phyloP scores from a whole-genome alignment of 2,329 filamentous ascomycete genomes.

The Thermothelomyces thermophilus region DNA sequence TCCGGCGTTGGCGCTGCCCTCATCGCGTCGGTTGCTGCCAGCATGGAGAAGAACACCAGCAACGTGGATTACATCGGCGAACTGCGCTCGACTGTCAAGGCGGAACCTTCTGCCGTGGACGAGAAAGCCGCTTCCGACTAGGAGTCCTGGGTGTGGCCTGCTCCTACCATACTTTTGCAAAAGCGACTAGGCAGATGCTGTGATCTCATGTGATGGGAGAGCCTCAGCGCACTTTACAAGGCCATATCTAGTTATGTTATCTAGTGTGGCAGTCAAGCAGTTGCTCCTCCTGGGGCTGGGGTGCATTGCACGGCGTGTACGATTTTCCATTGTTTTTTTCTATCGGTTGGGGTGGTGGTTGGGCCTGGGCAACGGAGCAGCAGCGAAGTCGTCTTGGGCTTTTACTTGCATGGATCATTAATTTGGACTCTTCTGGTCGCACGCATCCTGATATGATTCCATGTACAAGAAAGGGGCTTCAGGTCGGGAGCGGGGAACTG shows the following conservation, averaged over 20 bases:
- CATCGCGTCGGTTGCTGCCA: constrained; percentile 82
- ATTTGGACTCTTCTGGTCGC: not conserved
- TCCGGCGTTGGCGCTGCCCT: constrained; percentile 92
- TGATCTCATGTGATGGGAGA: constrained; percentile 13
- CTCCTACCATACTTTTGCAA: not conserved
- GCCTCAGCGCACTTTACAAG: too few species aligned
- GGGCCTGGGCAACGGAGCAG: not conserved
- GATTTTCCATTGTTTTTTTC: not conserved
- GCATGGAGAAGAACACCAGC: constrained; percentile 45
- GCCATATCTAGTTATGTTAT: not conserved
- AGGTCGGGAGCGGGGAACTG: not conserved
- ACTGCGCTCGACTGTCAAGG: constrained; percentile 35
- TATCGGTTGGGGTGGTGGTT: not conserved
- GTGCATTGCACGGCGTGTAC: not conserved
- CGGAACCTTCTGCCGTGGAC: constrained; percentile 16
- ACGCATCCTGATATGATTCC: not conserved
- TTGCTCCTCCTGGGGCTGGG: too few species aligned
- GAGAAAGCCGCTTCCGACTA: constrained; percentile 17
- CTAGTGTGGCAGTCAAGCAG: not conserved
- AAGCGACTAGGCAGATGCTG: constrained; percentile 9
- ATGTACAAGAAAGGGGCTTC: not conserved
- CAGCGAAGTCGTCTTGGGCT: not conserved
- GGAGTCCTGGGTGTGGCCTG: constrained; percentile 9
- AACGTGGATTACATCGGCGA: constrained; percentile 35
- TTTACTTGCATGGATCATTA: not conserved